Evolutionary conservation across 1,284 basidiomycete species (phyloP).

Genomic region (Thelephora terrestris): DNA sequence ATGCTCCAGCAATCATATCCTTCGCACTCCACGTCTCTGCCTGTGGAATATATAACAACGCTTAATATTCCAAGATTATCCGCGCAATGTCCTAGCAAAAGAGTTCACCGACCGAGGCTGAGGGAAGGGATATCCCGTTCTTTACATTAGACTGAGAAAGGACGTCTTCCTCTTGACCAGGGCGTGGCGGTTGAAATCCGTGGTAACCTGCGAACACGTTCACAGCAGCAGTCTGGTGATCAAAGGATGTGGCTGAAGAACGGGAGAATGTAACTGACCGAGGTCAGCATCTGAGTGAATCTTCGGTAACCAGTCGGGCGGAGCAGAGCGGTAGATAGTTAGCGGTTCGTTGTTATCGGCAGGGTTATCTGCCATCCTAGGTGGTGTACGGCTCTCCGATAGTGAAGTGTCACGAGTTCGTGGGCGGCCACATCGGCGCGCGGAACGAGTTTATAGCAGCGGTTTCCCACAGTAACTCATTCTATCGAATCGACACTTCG

Average conservation of each 20-base stretch:
- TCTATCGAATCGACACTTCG: no score
- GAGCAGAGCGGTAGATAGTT: constrained; percentile 54
- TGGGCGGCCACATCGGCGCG: no score
- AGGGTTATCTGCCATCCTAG: no score
- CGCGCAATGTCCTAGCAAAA: constrained; percentile 31
- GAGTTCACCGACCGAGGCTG: constrained; percentile 45
- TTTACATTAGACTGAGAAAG: constrained; percentile 73
- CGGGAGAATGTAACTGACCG: constrained; percentile 29
- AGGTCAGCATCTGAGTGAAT: constrained; percentile 57
- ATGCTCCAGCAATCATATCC: constrained; percentile 34
- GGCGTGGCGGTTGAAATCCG: constrained; percentile 78
- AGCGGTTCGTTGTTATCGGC: constrained; percentile 22
- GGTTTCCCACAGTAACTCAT: no score
- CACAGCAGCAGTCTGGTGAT: constrained; percentile 4
- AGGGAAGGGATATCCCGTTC: constrained; percentile 46
- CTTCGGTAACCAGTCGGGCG: constrained; percentile 62
- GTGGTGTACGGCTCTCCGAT: no score
- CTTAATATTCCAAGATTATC: not conserved
- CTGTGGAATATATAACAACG: constrained; percentile 22
- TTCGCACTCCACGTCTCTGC: constrained; percentile 60
- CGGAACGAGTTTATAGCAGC: no score
- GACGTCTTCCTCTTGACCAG: constrained; percentile 79
- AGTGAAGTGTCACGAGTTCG: no score
- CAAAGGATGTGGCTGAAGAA: not conserved
- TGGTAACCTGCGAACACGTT: constrained; percentile 53